A percentile compares a stretch with the other conserved stretches of the same genome.
These are phyloP conservation scores for Neopestalotiopsis sp. DNA, from an alignment of 2,329 filamentous ascomycete species.

Conservation along the genomic window DNA sequence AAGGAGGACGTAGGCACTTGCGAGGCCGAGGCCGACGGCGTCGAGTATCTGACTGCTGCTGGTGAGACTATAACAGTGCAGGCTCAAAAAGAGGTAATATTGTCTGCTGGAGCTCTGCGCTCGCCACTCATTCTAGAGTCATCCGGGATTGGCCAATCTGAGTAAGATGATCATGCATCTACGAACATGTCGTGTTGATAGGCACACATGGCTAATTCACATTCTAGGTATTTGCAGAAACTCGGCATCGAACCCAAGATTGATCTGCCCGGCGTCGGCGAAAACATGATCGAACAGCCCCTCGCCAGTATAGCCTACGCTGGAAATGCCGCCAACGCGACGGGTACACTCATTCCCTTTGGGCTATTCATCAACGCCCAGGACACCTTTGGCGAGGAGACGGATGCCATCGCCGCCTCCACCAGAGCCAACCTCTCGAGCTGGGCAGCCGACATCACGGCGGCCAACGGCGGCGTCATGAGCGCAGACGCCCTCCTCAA, in stretches of 20 bases:
- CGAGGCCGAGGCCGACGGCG: constrained; percentile 34
- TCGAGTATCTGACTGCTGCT: constrained; percentile 42
- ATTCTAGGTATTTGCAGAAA: constrained; percentile 42
- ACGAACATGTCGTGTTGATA: background rate
- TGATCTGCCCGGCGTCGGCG: constrained; percentile 56
- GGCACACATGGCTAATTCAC: background rate
- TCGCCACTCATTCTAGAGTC: constrained; percentile 58
- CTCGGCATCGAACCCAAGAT: constrained; percentile 49
- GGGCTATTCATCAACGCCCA: constrained; percentile 40
- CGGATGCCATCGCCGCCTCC: constrained; percentile 29
- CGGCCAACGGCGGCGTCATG: constrained; percentile 33
- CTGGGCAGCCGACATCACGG: constrained; percentile 38
- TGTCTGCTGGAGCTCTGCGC: constrained; percentile 54
- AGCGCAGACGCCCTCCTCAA: constrained; percentile 40
- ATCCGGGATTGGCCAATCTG: constrained; percentile 55
- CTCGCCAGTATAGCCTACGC: constrained; percentile 33
- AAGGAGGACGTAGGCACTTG: constrained; percentile 20
- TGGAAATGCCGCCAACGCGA: constrained; percentile 24
- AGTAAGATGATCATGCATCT: constrained; percentile 23
- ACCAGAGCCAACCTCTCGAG: constrained; percentile 32
- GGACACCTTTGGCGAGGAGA: constrained; percentile 40
- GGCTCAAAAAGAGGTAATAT: constrained; percentile 52
- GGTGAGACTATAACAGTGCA: constrained; percentile 40
- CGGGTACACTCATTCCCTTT: constrained; percentile 32
- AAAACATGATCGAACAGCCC: constrained; percentile 59